Conservation (phyloP, 192 early-diverging fungal species). For the Pilobolus umbonatus region DNA sequence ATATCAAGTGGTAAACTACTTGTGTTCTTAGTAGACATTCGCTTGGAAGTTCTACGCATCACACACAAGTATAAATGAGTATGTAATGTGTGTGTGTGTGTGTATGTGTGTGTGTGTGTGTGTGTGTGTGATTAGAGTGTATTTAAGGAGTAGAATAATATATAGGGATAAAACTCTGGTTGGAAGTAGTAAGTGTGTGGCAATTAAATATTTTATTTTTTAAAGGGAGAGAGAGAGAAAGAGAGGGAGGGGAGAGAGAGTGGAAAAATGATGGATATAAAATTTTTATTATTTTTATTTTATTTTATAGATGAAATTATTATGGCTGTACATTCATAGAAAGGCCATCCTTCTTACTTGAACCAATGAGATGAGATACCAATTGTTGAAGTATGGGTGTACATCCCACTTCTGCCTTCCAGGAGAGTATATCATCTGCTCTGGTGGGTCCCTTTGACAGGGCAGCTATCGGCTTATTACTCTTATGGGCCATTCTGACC, state of each 20-base stretch:
- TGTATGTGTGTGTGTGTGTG: not conserved
- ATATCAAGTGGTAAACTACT: slow-evolving; percentile 13
- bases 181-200: too few species aligned
- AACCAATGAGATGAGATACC: slow-evolving; percentile 6
- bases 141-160: not conserved
- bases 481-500: slow-evolving; percentile 55
- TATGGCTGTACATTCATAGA: too few species aligned
- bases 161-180: not conserved
- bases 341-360: slow-evolving; percentile 7
- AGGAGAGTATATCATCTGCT: slow-evolving; percentile 55
- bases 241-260: not conserved
- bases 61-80: not conserved
- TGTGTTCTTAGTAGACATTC: not conserved
- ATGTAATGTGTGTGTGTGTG: not conserved
- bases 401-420: slow-evolving; percentile 43
- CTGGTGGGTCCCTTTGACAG: slow-evolving; percentile 75
- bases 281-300: slow-evolving; percentile 1
- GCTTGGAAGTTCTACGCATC: slow-evolving; percentile 12
- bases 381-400: slow-evolving; percentile 28
- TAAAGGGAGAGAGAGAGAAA: not conserved
- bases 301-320: too few species aligned
- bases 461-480: slow-evolving; percentile 57
- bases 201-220: not conserved
- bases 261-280: not conserved
- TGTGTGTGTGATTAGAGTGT: not conserved